Percentiles rank a stretch among this genome's conserved stretches.
phyloP scores from a whole-genome alignment of 768 basidiomycete genomes.

The Cystobasidium onofrii region DNA sequence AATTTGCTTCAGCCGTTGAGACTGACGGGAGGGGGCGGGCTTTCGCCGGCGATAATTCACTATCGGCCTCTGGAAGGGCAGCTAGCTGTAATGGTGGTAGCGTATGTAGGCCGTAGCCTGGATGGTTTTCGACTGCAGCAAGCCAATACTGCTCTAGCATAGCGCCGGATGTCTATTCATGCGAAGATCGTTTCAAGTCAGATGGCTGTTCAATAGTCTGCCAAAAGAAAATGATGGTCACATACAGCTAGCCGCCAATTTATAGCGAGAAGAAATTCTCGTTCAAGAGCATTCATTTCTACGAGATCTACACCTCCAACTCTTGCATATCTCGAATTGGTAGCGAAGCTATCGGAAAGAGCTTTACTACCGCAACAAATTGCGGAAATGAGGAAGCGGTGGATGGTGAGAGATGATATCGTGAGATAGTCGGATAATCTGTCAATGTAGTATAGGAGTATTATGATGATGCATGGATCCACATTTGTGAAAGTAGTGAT shows the following conservation, averaged over 20 bases:
- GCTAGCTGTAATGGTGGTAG: not conserved
- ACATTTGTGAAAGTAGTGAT: constrained; percentile 92
- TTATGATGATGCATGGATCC: constrained; percentile 75
- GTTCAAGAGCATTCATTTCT: constrained; percentile 88
- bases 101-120: not conserved
- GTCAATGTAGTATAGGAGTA: constrained; percentile 82
- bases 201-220: no score
- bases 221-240: no score
- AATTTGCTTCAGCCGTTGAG: no score
- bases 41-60: not conserved
- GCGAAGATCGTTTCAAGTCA: no score
- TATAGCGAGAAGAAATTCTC: constrained; percentile 81
- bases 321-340: constrained; percentile 86
- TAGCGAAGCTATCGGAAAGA: constrained; percentile 89
- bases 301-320: constrained; percentile 86
- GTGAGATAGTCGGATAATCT: constrained; percentile 82
- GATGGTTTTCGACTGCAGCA: constrained; percentile 14
- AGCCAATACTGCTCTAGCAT: constrained; percentile 29
- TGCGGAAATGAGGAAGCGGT: constrained; percentile 91
- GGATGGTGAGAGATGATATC: constrained; percentile 88
- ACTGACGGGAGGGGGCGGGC: no score
- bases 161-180: constrained; percentile 17
- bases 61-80: no score
- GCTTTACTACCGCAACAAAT: constrained; percentile 89
- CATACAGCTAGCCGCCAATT: constrained; percentile 88